phyloP scores from a whole-genome alignment of 345 rosid species.

The Crucihimalaya himalaica region DNA sequence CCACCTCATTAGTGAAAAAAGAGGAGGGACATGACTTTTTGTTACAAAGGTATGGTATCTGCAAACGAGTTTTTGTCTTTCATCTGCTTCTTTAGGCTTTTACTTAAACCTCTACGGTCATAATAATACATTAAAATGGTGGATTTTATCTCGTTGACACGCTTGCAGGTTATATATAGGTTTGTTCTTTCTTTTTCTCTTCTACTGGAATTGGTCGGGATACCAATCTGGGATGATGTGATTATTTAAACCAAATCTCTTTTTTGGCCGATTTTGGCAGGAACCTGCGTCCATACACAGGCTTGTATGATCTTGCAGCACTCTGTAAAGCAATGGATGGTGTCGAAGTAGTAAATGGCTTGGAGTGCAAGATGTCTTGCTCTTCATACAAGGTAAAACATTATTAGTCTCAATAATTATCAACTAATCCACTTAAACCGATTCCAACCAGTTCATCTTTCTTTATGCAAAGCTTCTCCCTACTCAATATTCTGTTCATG shows the following conservation, averaged over 20 bases:
- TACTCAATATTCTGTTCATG: not conserved
- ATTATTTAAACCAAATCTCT: not conserved
- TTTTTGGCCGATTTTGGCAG: slow-evolving; percentile 46
- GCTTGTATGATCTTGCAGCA: slow-evolving; percentile 61
- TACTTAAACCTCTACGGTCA: slow-evolving; percentile 10
- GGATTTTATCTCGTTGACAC: not conserved
- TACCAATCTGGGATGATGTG: not conserved
- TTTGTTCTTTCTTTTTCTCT: not conserved
- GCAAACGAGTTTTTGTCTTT: not conserved
- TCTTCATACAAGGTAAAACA: slow-evolving; percentile 74
- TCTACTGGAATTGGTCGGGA: not conserved
- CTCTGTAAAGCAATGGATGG: slow-evolving; percentile 71
- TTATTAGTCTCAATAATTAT: not conserved
- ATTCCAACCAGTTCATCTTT: not conserved
- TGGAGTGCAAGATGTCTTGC: slow-evolving; percentile 90
- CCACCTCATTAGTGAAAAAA: slow-evolving; percentile 19
- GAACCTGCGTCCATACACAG: slow-evolving; percentile 59
- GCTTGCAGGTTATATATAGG: not conserved
- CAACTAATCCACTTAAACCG: not conserved
- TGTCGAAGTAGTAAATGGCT: slow-evolving; percentile 70
- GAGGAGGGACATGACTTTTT: slow-evolving; percentile 21
- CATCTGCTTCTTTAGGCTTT: not conserved
- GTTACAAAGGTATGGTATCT: slow-evolving; percentile 16
- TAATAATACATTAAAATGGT: not conserved
- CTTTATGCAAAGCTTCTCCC: not conserved